Conservation (phyloP, 768 basidiomycete genomes). For the Naematelia encephala region DNA sequence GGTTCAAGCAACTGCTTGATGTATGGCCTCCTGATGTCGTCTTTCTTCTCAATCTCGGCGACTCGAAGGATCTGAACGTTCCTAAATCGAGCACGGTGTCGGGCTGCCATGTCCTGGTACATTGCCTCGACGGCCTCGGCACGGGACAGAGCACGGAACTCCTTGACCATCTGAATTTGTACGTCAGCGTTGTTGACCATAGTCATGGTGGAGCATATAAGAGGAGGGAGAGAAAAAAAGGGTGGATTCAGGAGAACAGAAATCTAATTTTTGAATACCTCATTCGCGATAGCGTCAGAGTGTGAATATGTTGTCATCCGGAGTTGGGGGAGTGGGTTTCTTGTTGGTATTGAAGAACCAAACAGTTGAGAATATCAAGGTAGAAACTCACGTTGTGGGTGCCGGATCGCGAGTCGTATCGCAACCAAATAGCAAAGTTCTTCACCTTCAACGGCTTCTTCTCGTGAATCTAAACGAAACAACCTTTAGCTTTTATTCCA, state of each 20-base stretch:
- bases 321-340: not conserved
- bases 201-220: no score
- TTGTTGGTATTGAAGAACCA: not conserved
- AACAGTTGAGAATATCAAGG: not conserved
- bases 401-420: constrained; percentile 98
- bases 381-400: constrained; percentile 89
- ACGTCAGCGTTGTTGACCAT: constrained; percentile 4
- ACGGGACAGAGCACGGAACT: constrained; percentile 88
- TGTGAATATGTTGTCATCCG: not conserved
- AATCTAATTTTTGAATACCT: not conserved
- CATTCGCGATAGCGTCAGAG: not conserved
- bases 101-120: constrained; percentile 99
- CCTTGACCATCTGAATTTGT: constrained; percentile 50
- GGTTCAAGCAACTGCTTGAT: constrained; percentile 93
- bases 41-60: constrained; percentile 87
- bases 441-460: constrained; percentile 97
- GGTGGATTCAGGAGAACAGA: not conserved
- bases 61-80: constrained; percentile 98
- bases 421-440: constrained; percentile 99
- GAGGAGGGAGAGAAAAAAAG: not conserved
- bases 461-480: constrained; percentile 73
- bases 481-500: not conserved
- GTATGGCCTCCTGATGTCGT: constrained; percentile 91
- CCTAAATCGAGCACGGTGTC: constrained; percentile 98
- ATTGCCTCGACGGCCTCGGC: constrained; percentile 92